These are phyloP conservation scores for Podila verticillata DNA, from an alignment of 192 early-diverging fungal species.

Conservation along the genomic window DNA sequence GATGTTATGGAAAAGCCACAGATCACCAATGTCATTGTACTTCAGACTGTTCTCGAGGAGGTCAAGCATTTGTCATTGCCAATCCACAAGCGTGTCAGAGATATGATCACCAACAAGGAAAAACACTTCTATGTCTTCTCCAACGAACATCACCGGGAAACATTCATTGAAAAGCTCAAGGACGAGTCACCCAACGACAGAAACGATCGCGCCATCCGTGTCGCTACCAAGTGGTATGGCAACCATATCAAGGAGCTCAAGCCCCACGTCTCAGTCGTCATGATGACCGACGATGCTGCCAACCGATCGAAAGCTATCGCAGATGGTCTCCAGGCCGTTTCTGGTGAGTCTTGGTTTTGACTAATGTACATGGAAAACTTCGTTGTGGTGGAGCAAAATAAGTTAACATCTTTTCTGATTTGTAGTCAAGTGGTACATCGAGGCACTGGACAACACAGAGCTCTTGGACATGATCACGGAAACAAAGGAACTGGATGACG, in stretches of 20 bases:
- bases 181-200: slow-evolving; percentile 94
- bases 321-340: slow-evolving; percentile 72
- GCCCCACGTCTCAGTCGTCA: slow-evolving; percentile 64
- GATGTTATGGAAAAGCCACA: slow-evolving; percentile 92
- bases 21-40: slow-evolving; percentile 89
- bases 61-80: slow-evolving; percentile 83
- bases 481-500: slow-evolving; percentile 72
- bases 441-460: slow-evolving; percentile 75
- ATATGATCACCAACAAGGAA: slow-evolving; percentile 75
- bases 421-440: slow-evolving; percentile 83
- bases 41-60: slow-evolving; percentile 95
- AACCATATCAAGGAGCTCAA: slow-evolving; percentile 67
- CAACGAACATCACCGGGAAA: slow-evolving; percentile 93
- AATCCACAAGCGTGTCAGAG: slow-evolving; percentile 82
- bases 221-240: slow-evolving; percentile 85
- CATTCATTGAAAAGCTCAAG: slow-evolving; percentile 82
- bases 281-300: slow-evolving; percentile 91
- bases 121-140: slow-evolving; percentile 93
- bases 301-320: slow-evolving; percentile 78
- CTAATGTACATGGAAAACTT: not conserved
- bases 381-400: not conserved
- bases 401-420: not conserved
- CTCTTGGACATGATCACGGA: slow-evolving; percentile 90
- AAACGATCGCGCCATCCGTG: slow-evolving; percentile 95
- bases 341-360: slow-evolving; percentile 52